phyloP scores from a whole-genome alignment of 371 early-diverging fungal genomes.

The Parasitella parasitica region DNA sequence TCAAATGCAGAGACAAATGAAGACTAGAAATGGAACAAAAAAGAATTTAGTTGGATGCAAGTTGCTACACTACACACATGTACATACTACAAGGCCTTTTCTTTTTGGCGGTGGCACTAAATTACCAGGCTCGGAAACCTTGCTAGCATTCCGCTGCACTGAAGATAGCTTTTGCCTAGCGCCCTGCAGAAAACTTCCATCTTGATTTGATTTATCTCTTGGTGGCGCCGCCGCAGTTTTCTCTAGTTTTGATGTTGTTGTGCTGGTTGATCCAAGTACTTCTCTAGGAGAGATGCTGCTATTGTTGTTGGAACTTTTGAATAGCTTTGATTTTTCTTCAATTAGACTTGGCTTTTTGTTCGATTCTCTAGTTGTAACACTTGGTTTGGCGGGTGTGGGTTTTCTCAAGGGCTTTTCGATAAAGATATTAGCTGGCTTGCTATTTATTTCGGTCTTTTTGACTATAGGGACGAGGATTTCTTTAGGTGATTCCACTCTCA shows the following conservation, averaged over 20 bases:
- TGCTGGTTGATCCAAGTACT: neutral
- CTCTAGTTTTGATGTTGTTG: neutral
- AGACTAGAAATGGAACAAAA: conserved; percentile 7
- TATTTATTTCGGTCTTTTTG: neutral
- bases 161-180: conserved; percentile 7
- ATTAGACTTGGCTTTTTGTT: neutral
- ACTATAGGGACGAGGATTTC: neutral
- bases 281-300: neutral
- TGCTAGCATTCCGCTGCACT: neutral
- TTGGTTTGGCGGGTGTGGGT: neutral
- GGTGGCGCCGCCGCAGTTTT: neutral
- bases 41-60: too few species aligned
- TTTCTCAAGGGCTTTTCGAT: neutral
- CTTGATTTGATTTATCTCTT: neutral
- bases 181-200: neutral
- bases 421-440: neutral
- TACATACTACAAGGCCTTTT: conserved; percentile 13
- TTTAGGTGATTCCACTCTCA: neutral
- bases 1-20: conserved; percentile 17
- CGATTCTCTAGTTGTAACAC: neutral
- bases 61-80: neutral
- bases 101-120: neutral
- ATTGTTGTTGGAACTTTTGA: neutral
- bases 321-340: neutral
- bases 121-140: neutral